Base-by-base conservation (phyloP, 306 rosid genomes). In the Morella rubra region DNA sequence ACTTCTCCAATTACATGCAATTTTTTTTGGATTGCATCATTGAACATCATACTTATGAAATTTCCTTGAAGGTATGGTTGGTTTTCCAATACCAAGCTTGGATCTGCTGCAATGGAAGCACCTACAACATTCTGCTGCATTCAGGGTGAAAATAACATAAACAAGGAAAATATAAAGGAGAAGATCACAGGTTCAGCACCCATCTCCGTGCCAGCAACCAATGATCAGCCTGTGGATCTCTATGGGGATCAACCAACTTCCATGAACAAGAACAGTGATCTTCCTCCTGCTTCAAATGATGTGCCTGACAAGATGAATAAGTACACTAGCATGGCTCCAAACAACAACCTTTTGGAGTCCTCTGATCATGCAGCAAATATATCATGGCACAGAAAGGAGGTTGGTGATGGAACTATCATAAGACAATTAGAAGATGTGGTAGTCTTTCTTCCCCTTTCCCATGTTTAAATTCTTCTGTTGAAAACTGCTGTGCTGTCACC, bases 51-150 rank as follows among this genome's bases (percentile, higher is more conserved):
- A 24, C 77, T 78, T 44, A 27, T 42, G 18, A 77, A 64, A 78
- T 80, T 64, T 75, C 51, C 84, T 67, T 89, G 87, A 82, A 95
- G 99, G 96, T 95, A 95, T 87, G 97, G 99, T 77, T 95, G 99
- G 99, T 84, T 91, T 82, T 83, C 88, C 80, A 76, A 54, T 66
- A 16, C 82, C 4, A 92, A 89, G 78, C 84, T 73, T 51, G 87
- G 77, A 76, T 76, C 80, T 73, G 71, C 67, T 54, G 84, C 78
- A 55, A 75, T 79, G 75, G 91, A 81, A 76, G 81, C 78, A 58
- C 77, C 88, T 50, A 66, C 80, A 44, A 80, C 86, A 85, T 78
- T 90, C 53, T 60, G 82, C 81, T 76, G 85, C 85, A 49, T 72
- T 78, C 79, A 16, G 79, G 87, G 79, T 32, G 95, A 87, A 76